Evolutionary conservation across 2,329 filamentous ascomycete species (phyloP).

Genomic region (Phialophora macrospora): DNA sequence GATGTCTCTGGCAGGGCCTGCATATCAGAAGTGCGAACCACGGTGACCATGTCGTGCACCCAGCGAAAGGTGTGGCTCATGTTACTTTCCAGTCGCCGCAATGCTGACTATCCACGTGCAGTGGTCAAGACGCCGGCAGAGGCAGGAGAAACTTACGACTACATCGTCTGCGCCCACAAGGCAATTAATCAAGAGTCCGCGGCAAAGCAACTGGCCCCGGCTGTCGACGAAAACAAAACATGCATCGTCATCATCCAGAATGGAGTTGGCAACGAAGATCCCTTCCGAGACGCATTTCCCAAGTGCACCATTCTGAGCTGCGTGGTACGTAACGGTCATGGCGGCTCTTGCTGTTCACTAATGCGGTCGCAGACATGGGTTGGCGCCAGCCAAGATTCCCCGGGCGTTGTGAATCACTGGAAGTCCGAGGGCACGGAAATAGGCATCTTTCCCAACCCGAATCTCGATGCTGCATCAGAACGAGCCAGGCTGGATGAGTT

Average conservation of each 20-base stretch:
- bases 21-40: constrained; percentile 50
- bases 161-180: constrained; percentile 49
- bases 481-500: constrained; percentile 50
- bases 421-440: constrained; percentile 62
- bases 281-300: constrained; percentile 45
- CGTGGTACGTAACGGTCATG: constrained; percentile 47
- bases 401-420: constrained; percentile 57
- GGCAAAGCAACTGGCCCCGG: constrained; percentile 45
- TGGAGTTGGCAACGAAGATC: constrained; percentile 50
- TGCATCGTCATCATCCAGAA: constrained; percentile 50
- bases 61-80: constrained; percentile 44
- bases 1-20: constrained; percentile 45
- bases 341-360: constrained; percentile 20
- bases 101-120: constrained; percentile 28
- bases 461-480: constrained; percentile 43
- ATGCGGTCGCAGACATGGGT: constrained; percentile 54
- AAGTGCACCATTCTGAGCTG: constrained; percentile 45
- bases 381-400: constrained; percentile 57
- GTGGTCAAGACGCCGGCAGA: constrained; percentile 50
- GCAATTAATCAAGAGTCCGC: constrained; percentile 50
- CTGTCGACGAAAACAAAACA: constrained; percentile 45
- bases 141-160: constrained; percentile 43
- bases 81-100: not conserved
- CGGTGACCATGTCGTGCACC: constrained; percentile 45
- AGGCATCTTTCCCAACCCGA: constrained; percentile 55